phyloP scores from a whole-genome alignment of 2,329 filamentous ascomycete genomes.

The Colletotrichum musicola region DNA sequence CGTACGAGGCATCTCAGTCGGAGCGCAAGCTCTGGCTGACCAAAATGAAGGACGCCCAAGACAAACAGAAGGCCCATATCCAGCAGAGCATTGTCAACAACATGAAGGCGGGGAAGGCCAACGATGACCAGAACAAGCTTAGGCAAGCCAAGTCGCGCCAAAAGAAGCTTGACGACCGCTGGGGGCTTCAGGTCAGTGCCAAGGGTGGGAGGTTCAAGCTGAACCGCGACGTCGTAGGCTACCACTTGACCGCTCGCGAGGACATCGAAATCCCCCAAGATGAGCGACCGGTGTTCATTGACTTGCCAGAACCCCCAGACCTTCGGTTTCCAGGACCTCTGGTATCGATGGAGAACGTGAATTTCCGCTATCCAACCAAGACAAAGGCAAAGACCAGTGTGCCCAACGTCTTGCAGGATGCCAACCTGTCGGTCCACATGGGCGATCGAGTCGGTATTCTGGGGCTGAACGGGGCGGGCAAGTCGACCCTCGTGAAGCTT shows the following conservation, averaged over 20 bases:
- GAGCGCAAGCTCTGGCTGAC: constrained; percentile 77
- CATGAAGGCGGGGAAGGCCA: constrained; percentile 79
- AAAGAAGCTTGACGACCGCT: constrained; percentile 86
- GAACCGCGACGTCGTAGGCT: constrained; percentile 79
- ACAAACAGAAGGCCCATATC: constrained; percentile 84
- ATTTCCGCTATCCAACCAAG: constrained; percentile 69
- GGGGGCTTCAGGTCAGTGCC: constrained; percentile 80
- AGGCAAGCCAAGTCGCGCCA: constrained; percentile 87
- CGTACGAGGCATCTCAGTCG: constrained; percentile 76
- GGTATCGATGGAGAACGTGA: constrained; percentile 77
- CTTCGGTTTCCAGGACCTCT: constrained; percentile 81
- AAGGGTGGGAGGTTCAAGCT: constrained; percentile 84
- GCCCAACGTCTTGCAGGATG: constrained; percentile 67
- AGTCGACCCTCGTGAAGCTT: constrained; percentile 81
- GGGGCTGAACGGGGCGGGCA: constrained; percentile 85
- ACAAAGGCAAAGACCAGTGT: constrained; percentile 47
- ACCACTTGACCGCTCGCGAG: constrained; percentile 66
- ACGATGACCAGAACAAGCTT: constrained; percentile 86
- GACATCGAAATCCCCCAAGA: constrained; percentile 80
- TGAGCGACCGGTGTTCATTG: constrained; percentile 68
- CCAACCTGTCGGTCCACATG: constrained; percentile 77
- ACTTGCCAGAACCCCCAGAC: constrained; percentile 73
- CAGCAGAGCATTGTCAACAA: constrained; percentile 82
- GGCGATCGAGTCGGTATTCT: constrained; percentile 82
- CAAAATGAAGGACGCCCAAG: constrained; percentile 85